Conservation (phyloP, 2,329 filamentous ascomycete genomes). For the Aspergillus ochraceus region DNA sequence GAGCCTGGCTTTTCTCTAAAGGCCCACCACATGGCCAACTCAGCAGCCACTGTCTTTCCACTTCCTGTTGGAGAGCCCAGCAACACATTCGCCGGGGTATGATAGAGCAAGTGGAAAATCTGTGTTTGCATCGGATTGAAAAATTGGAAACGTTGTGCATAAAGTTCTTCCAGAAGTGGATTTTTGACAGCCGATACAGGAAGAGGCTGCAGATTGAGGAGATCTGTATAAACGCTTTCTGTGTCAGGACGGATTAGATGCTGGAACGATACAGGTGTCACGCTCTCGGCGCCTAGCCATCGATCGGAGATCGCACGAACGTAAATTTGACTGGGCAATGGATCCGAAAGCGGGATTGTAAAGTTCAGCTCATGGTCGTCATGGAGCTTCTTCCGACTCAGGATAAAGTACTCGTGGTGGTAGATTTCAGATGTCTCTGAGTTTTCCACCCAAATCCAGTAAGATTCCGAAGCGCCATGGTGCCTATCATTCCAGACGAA, state of each 20-base stretch:
- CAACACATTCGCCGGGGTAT: slow-evolving; percentile 87
- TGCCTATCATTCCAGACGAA: slow-evolving; percentile 94
- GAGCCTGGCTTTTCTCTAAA: slow-evolving; percentile 92
- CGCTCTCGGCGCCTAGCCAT: slow-evolving; percentile 95
- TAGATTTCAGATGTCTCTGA: slow-evolving; percentile 97
- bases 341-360: slow-evolving; percentile 91
- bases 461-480: slow-evolving; percentile 92
- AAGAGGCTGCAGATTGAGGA: slow-evolving; percentile 87
- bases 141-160: slow-evolving; percentile 83
- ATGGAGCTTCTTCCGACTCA: slow-evolving; percentile 83
- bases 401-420: slow-evolving; percentile 94
- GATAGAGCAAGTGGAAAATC: slow-evolving; percentile 94
- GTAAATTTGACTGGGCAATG: slow-evolving; percentile 92
- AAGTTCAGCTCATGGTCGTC: slow-evolving; percentile 98
- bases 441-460: slow-evolving; percentile 99
- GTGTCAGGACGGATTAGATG: slow-evolving; percentile 97
- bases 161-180: slow-evolving; percentile 80
- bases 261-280: slow-evolving; percentile 93
- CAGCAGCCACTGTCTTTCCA: slow-evolving; percentile 94
- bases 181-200: slow-evolving; percentile 87
- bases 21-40: slow-evolving; percentile 99
- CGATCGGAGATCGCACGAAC: slow-evolving; percentile 91
- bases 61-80: slow-evolving; percentile 95
- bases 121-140: slow-evolving; percentile 99
- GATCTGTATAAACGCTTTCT: slow-evolving; percentile 93